phyloP scores from a whole-genome alignment of 768 basidiomycete genomes.

The Hydnomerulius pinastri region DNA sequence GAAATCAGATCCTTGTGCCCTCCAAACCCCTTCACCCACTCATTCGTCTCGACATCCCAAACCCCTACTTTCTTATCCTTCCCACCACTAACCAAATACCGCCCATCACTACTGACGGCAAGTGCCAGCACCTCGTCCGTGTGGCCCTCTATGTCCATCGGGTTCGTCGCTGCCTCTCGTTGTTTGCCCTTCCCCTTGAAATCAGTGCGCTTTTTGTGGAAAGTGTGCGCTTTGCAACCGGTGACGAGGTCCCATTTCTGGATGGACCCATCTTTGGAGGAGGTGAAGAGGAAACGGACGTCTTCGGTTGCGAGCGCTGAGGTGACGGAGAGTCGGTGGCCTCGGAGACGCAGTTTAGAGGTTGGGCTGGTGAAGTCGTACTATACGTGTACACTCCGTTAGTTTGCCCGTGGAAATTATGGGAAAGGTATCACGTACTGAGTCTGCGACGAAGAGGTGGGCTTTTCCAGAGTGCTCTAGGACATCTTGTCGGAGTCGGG shows the following conservation, averaged over 20 bases:
- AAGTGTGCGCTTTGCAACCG: conserved; percentile 58
- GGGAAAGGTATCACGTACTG: conserved; percentile 48
- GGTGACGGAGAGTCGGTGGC: conserved; percentile 81
- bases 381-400: conserved; percentile 42
- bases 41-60: conserved; percentile 77
- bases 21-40: conserved; percentile 81
- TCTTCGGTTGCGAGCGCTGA: conserved; percentile 77
- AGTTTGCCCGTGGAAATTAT: too few species aligned
- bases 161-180: conserved; percentile 51
- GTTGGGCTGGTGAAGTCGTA: conserved; percentile 52
- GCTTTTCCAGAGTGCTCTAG: conserved; percentile 87
- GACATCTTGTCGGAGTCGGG: conserved; percentile 90
- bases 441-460: conserved; percentile 77
- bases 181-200: conserved; percentile 58
- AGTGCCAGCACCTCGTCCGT: conserved; percentile 83
- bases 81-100: conserved; percentile 83
- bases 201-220: conserved; percentile 59
- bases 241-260: conserved; percentile 78
- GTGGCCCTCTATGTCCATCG: conserved; percentile 65
- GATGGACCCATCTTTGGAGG: conserved; percentile 90
- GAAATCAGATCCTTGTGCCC: conserved; percentile 75
- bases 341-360: conserved; percentile 59
- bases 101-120: conserved; percentile 84
- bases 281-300: conserved; percentile 75
- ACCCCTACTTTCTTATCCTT: conserved; percentile 80